Percentiles rank a stretch among this genome's conserved stretches.
These are phyloP conservation scores for Colletotrichum sp. DNA, from an alignment of 2,329 filamentous ascomycete species.

Conservation along the genomic window DNA sequence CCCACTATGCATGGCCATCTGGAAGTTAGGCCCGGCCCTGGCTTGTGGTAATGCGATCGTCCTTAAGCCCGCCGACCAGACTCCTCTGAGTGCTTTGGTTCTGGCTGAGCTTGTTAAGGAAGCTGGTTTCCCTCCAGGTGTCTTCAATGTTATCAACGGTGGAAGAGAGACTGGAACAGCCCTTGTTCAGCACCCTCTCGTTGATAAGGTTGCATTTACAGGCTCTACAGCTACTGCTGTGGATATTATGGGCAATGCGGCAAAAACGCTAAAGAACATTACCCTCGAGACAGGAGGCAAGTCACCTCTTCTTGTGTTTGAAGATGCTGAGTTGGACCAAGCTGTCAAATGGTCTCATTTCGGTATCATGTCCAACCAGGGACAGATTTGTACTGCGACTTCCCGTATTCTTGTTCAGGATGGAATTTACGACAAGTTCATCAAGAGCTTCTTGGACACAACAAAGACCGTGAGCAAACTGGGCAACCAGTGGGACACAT, in stretches of 20 bases:
- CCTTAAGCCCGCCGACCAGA: background rate
- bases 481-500: conserved; percentile 70
- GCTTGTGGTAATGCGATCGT: background rate
- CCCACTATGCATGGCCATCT: background rate
- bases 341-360: conserved; percentile 64
- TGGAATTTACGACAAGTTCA: conserved; percentile 64
- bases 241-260: conserved; percentile 77
- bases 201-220: conserved; percentile 84
- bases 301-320: conserved; percentile 67
- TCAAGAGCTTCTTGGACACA: conserved; percentile 57
- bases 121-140: conserved; percentile 79
- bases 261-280: conserved; percentile 67
- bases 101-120: conserved; percentile 74
- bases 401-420: background rate
- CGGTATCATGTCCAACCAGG: background rate
- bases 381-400: background rate
- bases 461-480: background rate
- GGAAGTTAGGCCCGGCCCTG: conserved; percentile 40
- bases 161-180: conserved; percentile 72
- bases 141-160: conserved; percentile 78
- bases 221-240: conserved; percentile 75
- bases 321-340: conserved; percentile 69
- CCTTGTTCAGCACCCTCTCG: conserved; percentile 67
- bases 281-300: conserved; percentile 73
- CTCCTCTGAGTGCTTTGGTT: background rate